Evolutionary conservation across 768 basidiomycete species (phyloP).

Genomic region (Ramaria sp.): DNA sequence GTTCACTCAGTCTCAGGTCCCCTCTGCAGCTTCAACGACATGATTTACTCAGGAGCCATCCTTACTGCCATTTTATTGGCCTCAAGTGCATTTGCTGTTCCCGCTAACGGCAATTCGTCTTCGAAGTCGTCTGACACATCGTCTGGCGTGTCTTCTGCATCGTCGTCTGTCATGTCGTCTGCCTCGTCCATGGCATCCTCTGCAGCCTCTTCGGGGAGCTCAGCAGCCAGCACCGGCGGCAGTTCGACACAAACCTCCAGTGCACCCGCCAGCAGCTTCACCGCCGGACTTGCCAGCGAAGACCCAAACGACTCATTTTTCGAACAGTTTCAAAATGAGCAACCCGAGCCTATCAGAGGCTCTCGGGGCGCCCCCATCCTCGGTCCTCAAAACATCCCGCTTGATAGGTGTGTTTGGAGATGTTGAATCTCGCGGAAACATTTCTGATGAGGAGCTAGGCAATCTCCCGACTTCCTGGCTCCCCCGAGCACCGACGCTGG

Average conservation of each 20-base stretch:
- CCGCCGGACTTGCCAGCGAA: constrained; percentile 2
- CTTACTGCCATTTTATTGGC: background rate
- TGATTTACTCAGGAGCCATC: background rate
- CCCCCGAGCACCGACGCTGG: constrained; percentile 58
- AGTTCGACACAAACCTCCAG: background rate
- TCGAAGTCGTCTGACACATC: too few species aligned
- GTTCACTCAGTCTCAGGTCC: too few species aligned
- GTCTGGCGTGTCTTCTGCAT: too few species aligned
- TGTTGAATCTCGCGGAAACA: background rate
- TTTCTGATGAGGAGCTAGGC: constrained; percentile 5
- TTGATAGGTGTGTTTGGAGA: constrained; percentile 25
- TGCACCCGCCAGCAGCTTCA: constrained; percentile 4
- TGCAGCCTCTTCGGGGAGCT: background rate
- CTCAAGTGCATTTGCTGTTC: background rate
- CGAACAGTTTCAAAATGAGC: constrained; percentile 11
- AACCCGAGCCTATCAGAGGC: constrained; percentile 35
- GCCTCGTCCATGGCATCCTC: too few species aligned
- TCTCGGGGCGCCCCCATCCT: constrained; percentile 36
- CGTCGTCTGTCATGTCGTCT: too few species aligned
- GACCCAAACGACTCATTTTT: constrained; percentile 6
- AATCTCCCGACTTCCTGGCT: constrained; percentile 48
- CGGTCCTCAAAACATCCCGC: constrained; percentile 44
- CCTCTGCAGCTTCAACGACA: too few species aligned
- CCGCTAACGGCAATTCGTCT: too few species aligned
- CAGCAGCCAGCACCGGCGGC: background rate